A percentile compares a stretch with the other conserved stretches of the same genome.
Evolutionary conservation across 345 rosid genomes (phyloP).

Genomic region (Populus tremula): DNA sequence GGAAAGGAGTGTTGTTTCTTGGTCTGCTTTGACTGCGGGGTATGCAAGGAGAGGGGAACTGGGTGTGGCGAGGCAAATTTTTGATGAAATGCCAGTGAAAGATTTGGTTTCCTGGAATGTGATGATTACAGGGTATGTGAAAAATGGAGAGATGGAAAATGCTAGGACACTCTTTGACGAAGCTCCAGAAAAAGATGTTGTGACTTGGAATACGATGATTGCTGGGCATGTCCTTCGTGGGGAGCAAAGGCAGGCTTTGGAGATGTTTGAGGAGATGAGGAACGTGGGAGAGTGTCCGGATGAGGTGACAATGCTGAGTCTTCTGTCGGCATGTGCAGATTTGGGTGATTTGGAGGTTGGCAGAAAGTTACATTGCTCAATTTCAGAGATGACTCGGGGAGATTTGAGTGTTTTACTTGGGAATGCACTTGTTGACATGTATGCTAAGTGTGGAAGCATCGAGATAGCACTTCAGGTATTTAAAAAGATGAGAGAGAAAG

Average conservation of each 20-base stretch:
- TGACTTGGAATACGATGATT: slow-evolving; percentile 76
- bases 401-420: slow-evolving; percentile 38
- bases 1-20: slow-evolving; percentile 57
- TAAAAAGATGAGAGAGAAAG: slow-evolving; percentile 46
- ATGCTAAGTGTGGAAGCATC: slow-evolving; percentile 66
- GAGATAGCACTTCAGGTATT: slow-evolving; percentile 54
- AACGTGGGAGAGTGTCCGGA: slow-evolving; percentile 56
- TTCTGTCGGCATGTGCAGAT: slow-evolving; percentile 61
- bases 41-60: slow-evolving; percentile 69
- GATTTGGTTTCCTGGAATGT: slow-evolving; percentile 84
- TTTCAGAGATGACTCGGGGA: slow-evolving; percentile 35
- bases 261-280: slow-evolving; percentile 71
- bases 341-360: slow-evolving; percentile 61
- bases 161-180: slow-evolving; percentile 61
- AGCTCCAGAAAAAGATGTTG: slow-evolving; percentile 57
- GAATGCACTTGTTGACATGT: slow-evolving; percentile 66
- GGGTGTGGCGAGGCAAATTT: slow-evolving; percentile 44
- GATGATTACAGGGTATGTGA: slow-evolving; percentile 63
- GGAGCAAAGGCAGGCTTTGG: slow-evolving; percentile 37
- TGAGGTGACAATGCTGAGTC: slow-evolving; percentile 59
- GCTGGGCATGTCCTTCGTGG: slow-evolving; percentile 52
- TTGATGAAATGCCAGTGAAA: slow-evolving; percentile 61
- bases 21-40: slow-evolving; percentile 79
- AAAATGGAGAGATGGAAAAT: slow-evolving; percentile 48
- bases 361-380: slow-evolving; percentile 43